Base-by-base conservation (phyloP, 768 basidiomycete genomes). In the Suillus luteus region DNA sequence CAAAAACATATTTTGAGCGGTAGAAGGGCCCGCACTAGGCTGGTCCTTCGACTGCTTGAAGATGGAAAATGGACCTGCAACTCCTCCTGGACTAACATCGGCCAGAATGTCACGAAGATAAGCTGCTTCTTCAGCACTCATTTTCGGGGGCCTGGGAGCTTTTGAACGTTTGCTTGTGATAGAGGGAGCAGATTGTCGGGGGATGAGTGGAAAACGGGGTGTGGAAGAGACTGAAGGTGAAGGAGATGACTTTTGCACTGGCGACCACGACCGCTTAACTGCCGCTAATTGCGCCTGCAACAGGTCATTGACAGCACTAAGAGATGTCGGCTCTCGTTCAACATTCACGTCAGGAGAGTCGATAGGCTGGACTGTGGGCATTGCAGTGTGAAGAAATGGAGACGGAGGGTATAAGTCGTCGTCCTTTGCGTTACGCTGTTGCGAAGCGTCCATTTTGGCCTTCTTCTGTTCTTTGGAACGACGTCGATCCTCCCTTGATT, bases 51-150 rank as follows among this genome's bases (percentile, higher is more conserved):
- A 71, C 33, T 78, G 78, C 65, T 81, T 81, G 65, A 86, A 80
- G 40, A 86, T 74, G 3, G 81, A 76, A 63, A 88, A 85, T 1
- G 86, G 82, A 49, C 78, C 80, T 0, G 77, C 71, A 14, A 73
- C 54, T 2, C 75, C 76, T 0, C 81, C 76, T 15, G 80, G 76
- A 37, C 82, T 78, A 22, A 87, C 79, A 62, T 92, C 89, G 0
- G 90, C 88, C 11, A 92, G 80, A 40, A 92, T 84, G 62, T 81
- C 82, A 22, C 86, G 85, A 15, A 93, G 79, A 72, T 92, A 93
- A 58, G 83, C 86, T 4, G 82, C 74, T 68, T 93, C 88, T 48
- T 85, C 83, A 17, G 79, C 65, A 1, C 82, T 77, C 5, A 83
- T 81, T 72, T 87, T 88, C 0, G 85, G 85, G 0, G 80, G 77